phyloP scores from a whole-genome alignment of 2,329 filamentous ascomycete species.

The Colletotrichum incanum region DNA sequence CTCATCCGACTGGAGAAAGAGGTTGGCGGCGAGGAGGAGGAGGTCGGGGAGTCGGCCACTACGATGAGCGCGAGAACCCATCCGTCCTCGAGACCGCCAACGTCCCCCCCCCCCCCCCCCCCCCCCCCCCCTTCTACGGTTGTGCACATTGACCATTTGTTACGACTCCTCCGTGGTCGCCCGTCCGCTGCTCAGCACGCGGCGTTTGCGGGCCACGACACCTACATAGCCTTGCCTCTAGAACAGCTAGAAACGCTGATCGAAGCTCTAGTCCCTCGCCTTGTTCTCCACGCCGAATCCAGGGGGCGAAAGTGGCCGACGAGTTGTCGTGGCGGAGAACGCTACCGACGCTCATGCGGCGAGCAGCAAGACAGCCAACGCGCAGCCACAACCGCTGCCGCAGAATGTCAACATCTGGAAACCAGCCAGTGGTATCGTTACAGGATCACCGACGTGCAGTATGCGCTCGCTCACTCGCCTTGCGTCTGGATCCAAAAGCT shows the following conservation, averaged over 20 bases:
- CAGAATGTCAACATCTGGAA: not conserved
- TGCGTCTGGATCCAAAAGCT: not conserved
- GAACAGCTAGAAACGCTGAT: conserved; percentile 9
- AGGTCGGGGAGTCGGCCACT: conserved; percentile 16
- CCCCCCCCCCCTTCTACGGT: not conserved
- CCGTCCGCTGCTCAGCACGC: not conserved
- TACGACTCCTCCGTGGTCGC: not conserved
- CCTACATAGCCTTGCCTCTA: conserved; percentile 19
- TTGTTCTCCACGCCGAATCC: not conserved
- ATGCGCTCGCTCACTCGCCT: conserved; percentile 20
- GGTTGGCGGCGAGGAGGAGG: not conserved
- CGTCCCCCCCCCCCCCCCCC: too few relatives aligned
- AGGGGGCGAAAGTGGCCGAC: not conserved
- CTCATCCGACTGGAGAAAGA: not conserved
- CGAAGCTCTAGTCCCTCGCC: conserved; percentile 1
- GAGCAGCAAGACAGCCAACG: not conserved
- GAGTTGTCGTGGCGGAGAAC: conserved; percentile 11
- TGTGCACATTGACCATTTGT: not conserved
- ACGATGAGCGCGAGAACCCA: not conserved
- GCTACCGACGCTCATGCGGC: conserved; percentile 11
- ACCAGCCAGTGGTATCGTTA: not conserved
- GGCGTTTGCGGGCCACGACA: conserved; percentile 10
- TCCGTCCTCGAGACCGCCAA: not conserved
- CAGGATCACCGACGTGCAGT: conserved; percentile 22
- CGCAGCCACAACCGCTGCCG: not conserved